phyloP scores from a whole-genome alignment of 73 alveolate species.

The Paramecium caudatum region DNA sequence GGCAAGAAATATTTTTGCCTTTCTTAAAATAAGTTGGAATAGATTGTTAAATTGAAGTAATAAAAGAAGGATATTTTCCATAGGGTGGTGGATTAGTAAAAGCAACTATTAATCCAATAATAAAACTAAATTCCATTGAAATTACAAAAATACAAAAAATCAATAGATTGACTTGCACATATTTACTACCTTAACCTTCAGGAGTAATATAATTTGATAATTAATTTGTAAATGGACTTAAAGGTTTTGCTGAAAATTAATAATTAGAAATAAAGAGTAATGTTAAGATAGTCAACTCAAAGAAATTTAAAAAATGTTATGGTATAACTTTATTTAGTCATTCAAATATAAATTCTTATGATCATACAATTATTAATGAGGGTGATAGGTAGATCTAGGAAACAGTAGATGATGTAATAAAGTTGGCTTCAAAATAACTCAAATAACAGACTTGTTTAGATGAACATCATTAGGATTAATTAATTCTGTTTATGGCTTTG shows the following conservation, averaged over 20 bases:
- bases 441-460: neutral
- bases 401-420: neutral
- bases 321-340: neutral
- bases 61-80: too few relatives aligned
- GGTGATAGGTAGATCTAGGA: neutral
- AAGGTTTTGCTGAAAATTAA: neutral
- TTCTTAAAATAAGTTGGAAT: too few relatives aligned
- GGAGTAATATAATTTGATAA: neutral
- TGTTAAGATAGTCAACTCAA: neutral
- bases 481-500: neutral
- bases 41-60: too few relatives aligned
- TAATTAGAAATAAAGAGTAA: neutral
- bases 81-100: too few relatives aligned
- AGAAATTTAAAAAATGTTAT: neutral
- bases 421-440: neutral
- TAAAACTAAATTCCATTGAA: too few relatives aligned
- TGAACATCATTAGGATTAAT: slow-evolving; percentile 2
- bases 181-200: neutral
- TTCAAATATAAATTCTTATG: neutral
- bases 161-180: neutral
- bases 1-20: too few relatives aligned
- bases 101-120: too few relatives aligned
- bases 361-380: neutral
- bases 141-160: neutral
- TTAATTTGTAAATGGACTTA: neutral